Conservation (phyloP, 371 early-diverging fungal genomes). For the Zopfochytrium polystomum region DNA sequence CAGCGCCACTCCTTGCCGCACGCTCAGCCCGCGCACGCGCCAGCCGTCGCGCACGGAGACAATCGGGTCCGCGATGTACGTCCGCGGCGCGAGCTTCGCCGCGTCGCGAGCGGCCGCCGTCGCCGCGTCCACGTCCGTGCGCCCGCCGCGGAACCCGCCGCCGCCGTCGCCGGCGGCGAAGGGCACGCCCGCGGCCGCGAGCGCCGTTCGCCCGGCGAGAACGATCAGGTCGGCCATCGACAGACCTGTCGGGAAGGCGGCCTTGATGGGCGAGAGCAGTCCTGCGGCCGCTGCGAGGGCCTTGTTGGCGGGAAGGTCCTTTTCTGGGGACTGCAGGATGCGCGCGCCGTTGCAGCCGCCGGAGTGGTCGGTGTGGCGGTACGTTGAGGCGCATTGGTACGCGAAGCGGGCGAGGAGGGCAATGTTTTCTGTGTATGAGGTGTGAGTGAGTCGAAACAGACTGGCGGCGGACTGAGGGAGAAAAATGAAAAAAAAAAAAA, state of each 20-base stretch:
- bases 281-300: slow-evolving; percentile 2
- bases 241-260: not conserved
- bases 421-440: not conserved
- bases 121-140: no score
- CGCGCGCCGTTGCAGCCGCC: slow-evolving; percentile 34
- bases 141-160: no score
- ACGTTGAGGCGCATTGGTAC: slow-evolving; percentile 28
- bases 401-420: slow-evolving; percentile 24
- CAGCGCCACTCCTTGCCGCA: slow-evolving; percentile 19
- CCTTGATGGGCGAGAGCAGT: slow-evolving; percentile 9
- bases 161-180: no score
- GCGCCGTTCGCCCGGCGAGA: slow-evolving; percentile 18
- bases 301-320: slow-evolving; percentile 17
- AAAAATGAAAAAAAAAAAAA: not conserved
- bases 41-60: slow-evolving; percentile 11
- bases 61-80: slow-evolving; percentile 15
- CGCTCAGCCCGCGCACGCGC: slow-evolving; percentile 11
- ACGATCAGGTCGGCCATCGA: slow-evolving; percentile 32
- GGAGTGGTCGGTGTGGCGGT: slow-evolving; percentile 25
- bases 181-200: slow-evolving; percentile 7
- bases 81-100: slow-evolving; percentile 18
- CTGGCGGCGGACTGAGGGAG: not conserved
- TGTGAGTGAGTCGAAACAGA: not conserved
- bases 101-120: not conserved
- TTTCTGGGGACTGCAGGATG: slow-evolving; percentile 27